Conservation (phyloP, 148 eudicot genomes). For the Cornus controversa region DNA sequence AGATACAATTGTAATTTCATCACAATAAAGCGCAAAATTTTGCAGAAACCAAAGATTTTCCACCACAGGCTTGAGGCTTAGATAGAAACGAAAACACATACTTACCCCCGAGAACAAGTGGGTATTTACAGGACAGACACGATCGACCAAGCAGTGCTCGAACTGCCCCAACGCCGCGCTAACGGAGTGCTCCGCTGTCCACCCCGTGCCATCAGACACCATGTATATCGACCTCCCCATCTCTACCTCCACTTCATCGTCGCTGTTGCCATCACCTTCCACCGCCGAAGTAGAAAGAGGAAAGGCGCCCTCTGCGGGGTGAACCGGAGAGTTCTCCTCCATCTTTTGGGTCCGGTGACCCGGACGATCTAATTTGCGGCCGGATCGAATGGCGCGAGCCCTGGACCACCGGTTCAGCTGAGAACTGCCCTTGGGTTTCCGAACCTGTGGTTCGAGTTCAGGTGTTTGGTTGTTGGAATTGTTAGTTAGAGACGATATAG, state of each 20-base stretch:
- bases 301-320: not conserved
- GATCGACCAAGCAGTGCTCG: constrained; percentile 83
- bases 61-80: too few species aligned
- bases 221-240: constrained; percentile 66
- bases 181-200: constrained; percentile 92
- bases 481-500: not conserved
- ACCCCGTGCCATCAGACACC: constrained; percentile 93
- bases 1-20: not conserved
- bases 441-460: constrained; percentile 24
- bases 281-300: not conserved
- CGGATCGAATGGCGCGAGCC: constrained; percentile 70
- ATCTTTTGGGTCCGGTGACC: not conserved
- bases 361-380: constrained; percentile 53
- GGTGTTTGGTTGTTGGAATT: not conserved
- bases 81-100: not conserved
- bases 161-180: constrained; percentile 92
- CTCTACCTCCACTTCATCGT: constrained; percentile 19
- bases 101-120: constrained; percentile 91
- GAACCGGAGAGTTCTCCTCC: not conserved
- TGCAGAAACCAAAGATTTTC: not conserved
- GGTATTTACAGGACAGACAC: constrained; percentile 75
- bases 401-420: constrained; percentile 87
- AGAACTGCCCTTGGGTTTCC: constrained; percentile 46
- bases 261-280: not conserved
- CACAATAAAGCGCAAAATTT: not conserved